phyloP scores from a whole-genome alignment of 805 yeast species.

The Saturnispora dispora region DNA sequence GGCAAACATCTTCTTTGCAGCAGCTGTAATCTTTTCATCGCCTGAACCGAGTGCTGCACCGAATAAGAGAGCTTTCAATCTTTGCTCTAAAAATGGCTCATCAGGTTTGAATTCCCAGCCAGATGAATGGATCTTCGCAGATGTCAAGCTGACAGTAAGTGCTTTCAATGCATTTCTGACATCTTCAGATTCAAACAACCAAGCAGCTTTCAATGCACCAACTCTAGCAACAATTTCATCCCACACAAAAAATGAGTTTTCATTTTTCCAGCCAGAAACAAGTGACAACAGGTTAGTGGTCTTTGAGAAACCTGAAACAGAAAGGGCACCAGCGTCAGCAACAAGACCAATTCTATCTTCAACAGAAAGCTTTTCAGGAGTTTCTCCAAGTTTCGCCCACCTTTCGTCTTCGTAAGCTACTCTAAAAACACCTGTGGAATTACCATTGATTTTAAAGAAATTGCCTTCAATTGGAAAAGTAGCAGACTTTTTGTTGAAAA shows the following conservation, averaged over 20 bases:
- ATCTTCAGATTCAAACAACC: constrained; percentile 33
- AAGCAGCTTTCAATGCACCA: constrained; percentile 23
- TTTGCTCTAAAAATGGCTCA: constrained; percentile 38
- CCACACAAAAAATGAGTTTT: constrained; percentile 47
- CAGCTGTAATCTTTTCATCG: constrained; percentile 31
- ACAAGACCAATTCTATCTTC: constrained; percentile 48
- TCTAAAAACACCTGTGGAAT: constrained; percentile 45
- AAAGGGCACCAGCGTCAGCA: constrained; percentile 45
- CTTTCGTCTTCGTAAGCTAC: constrained; percentile 39
- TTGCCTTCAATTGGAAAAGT: constrained; percentile 16
- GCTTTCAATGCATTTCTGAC: constrained; percentile 25
- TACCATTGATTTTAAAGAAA: constrained; percentile 43
- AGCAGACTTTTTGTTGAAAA: constrained; percentile 20
- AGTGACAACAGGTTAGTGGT: constrained; percentile 41
- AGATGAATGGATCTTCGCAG: constrained; percentile 33
- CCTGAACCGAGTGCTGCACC: constrained; percentile 33
- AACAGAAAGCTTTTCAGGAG: constrained; percentile 33
- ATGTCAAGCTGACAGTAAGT: constrained; percentile 26
- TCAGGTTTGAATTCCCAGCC: constrained; percentile 84
- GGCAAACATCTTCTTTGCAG: constrained; percentile 22
- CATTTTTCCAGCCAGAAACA: constrained; percentile 31
- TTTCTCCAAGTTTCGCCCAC: constrained; percentile 30
- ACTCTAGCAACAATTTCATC: constrained; percentile 40
- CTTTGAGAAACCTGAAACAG: constrained; percentile 37
- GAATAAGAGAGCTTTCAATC: constrained; percentile 35